Base-by-base conservation (phyloP, 495 filamentous ascomycete genomes). In the Elasticomyces elasticus region DNA sequence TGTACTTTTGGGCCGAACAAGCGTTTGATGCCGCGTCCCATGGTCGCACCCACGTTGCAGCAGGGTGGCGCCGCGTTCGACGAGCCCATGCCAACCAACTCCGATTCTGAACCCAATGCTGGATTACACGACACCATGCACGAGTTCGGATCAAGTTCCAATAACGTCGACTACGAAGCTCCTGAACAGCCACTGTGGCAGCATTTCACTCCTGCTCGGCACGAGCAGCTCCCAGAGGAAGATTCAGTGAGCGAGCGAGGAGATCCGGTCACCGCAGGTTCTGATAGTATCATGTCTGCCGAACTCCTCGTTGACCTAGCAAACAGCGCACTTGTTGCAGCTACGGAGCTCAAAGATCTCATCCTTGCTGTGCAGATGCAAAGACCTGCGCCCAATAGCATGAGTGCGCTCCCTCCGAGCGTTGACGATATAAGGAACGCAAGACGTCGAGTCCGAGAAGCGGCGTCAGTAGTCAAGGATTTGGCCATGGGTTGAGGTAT, bases 291-390 rank as follows among this genome's bases (percentile, higher is more conserved):
- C 17, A 56, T 56, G 54, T 56, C 54, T 19, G 54, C 46, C 17
- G 54, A 56, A 22, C 24, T 56, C 9, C 26, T 56, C 15, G 54
- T 56, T 9, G 54, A 56, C 25, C 47, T 56, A 17, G 54, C 54
- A 30, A 56, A 26, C 13, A 56, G 54, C 19, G 25, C 54, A 19
- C 47, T 56, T 3, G 25, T 38, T 15, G 54, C 54, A 7, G 54
- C 54, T 3, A 49, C 23, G 19, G 11, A 51, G 12, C 38, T 50
- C 24, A 56, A 44, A 31, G 47, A 50, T 6, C 22, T 56, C 17
- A 12, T 56, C 5, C 35, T 42, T 25, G 54, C 54, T 3, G 31
- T 28, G 23, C 46, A 51, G 15, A 30, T 41, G 31, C 33, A 24
- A 31, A 17, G 47, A 2, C 40, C 54, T 1, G 35, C 27, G 17